phyloP scores from a whole-genome alignment of 2,329 filamentous ascomycete species.

The Verticillium dahliae region DNA sequence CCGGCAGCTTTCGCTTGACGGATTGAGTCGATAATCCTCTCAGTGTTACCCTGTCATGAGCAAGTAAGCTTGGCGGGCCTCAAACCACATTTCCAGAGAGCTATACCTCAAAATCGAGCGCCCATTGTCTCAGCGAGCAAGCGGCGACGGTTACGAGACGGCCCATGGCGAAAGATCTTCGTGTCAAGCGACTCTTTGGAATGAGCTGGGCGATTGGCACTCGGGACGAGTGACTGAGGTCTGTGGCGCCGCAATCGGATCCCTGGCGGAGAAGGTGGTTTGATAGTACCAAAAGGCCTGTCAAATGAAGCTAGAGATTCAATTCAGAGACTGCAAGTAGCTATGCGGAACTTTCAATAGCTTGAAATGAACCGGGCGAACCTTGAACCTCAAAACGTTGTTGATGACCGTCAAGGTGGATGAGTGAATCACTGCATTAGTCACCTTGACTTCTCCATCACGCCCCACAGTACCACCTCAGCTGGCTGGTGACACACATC shows the following conservation, averaged over 20 bases:
- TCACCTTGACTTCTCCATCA: neutral
- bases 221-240: neutral
- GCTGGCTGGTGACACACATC: too few species aligned
- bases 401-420: neutral
- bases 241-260: neutral
- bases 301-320: too few species aligned
- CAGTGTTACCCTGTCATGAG: slow-evolving; percentile 44
- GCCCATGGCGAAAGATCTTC: slow-evolving; percentile 2
- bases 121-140: slow-evolving; percentile 29
- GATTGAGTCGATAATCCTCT: slow-evolving; percentile 56
- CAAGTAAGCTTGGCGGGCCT: neutral
- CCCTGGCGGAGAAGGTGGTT: too few species aligned
- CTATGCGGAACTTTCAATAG: too few species aligned
- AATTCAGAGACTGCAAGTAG: too few species aligned
- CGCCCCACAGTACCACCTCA: too few species aligned
- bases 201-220: neutral
- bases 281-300: too few species aligned
- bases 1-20: slow-evolving; percentile 24
- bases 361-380: neutral
- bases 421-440: neutral
- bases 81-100: neutral
- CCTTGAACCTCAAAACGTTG: neutral
- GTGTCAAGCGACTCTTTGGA: neutral
- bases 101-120: slow-evolving; percentile 40
- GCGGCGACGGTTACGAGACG: slow-evolving; percentile 26